Percentiles rank a stretch among this genome's conserved stretches.
Evolutionary conservation across 2,329 filamentous ascomycete species (phyloP).

Genomic region (Whalleya microplaca): DNA sequence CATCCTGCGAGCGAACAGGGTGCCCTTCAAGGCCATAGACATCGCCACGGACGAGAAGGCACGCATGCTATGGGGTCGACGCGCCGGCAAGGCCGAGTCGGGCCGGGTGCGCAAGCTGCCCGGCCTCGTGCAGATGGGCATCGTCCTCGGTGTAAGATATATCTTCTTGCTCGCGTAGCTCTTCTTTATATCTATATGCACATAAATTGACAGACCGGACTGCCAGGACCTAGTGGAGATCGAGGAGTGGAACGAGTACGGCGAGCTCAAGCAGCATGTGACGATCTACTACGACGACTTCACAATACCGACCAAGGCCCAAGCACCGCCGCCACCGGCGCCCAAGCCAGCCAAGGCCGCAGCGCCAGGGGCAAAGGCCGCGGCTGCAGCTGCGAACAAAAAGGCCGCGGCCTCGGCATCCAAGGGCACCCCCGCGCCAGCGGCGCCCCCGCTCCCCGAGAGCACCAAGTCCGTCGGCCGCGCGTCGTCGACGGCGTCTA

Average conservation of each 20-base stretch:
- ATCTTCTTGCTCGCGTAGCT: slow-evolving; percentile 1
- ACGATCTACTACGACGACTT: slow-evolving; percentile 67
- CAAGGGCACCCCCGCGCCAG: slow-evolving; percentile 26
- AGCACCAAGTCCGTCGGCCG: slow-evolving; percentile 34
- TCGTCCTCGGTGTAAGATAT: slow-evolving; percentile 84
- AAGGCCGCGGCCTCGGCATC: slow-evolving; percentile 22
- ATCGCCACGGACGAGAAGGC: slow-evolving; percentile 88
- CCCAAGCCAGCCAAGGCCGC: slow-evolving; percentile 43
- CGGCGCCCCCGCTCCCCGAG: slow-evolving; percentile 36
- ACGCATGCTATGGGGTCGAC: slow-evolving; percentile 83
- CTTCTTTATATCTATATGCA: background rate
- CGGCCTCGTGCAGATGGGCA: slow-evolving; percentile 82
- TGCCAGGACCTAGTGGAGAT: slow-evolving; percentile 85
- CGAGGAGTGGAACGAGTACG: slow-evolving; percentile 99
- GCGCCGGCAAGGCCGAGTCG: slow-evolving; percentile 70
- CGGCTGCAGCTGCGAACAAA: slow-evolving; percentile 20
- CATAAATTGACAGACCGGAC: background rate
- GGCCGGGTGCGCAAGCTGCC: slow-evolving; percentile 78
- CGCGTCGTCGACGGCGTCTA: slow-evolving; percentile 12
- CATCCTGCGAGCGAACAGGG: slow-evolving; percentile 91
- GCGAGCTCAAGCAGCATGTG: slow-evolving; percentile 88
- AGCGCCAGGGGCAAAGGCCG: slow-evolving; percentile 31
- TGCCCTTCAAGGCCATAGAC: slow-evolving; percentile 92
- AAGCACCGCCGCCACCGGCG: slow-evolving; percentile 50
- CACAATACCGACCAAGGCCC: slow-evolving; percentile 59